These are phyloP conservation scores for Pseudozyma tsukubaensis DNA, from an alignment of 1,284 basidiomycete genomes.

Conservation along the genomic window DNA sequence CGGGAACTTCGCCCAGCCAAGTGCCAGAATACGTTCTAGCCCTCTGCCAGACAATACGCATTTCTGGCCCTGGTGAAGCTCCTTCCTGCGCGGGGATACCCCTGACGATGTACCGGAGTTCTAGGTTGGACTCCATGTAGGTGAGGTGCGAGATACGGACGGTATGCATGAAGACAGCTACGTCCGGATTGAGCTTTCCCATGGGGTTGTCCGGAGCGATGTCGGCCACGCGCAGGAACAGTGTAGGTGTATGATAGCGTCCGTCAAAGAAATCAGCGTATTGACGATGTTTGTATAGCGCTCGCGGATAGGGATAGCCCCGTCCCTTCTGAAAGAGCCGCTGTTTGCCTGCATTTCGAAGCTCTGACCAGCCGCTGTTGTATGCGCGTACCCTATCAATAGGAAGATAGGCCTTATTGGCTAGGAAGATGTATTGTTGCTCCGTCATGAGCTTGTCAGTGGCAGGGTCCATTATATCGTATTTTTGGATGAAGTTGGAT, in stretches of 20 bases:
- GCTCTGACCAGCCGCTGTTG: neutral
- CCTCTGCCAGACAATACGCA: no score
- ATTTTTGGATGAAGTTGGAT: neutral
- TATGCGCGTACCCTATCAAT: neutral
- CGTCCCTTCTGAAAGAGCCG: no score
- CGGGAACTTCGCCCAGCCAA: slow-evolving; percentile 10
- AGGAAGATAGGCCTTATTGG: no score
- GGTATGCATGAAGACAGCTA: slow-evolving; percentile 20
- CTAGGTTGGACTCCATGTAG: neutral
- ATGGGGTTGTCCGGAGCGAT: neutral
- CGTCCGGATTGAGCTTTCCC: slow-evolving; percentile 10
- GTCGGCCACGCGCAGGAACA: slow-evolving; percentile 6
- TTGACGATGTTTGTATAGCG: neutral
- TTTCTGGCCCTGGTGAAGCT: no score
- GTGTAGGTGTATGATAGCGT: neutral
- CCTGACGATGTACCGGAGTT: slow-evolving; percentile 13
- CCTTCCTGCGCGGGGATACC: neutral
- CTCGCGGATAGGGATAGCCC: no score
- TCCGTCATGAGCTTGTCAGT: neutral
- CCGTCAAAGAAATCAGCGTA: slow-evolving; percentile 10
- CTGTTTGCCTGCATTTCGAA: neutral
- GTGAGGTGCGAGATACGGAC: neutral
- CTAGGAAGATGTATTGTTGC: no score
- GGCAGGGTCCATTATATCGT: neutral
- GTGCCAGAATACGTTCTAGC: no score